Percentiles rank a stretch among this genome's conserved stretches.
phyloP scores from a whole-genome alignment of 164 flowering plant genomes.

The Euptelea pleiosperma region DNA sequence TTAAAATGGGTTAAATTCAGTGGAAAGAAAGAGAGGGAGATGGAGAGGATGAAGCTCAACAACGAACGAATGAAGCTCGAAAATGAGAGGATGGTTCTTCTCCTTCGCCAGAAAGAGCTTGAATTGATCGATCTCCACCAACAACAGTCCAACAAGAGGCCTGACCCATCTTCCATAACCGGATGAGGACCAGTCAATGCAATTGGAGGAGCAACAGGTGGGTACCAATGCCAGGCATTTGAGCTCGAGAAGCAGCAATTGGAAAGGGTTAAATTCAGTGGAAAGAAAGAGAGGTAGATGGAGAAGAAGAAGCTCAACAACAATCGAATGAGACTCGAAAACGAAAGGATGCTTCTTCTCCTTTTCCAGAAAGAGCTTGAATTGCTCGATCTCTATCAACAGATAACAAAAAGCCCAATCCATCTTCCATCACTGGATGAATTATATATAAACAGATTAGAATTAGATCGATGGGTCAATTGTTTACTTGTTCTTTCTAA shows the following conservation, averaged over 20 bases:
- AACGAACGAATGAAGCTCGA: conserved; percentile 50
- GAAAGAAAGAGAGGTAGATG: conserved; percentile 77
- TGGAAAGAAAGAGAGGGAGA: conserved; percentile 72
- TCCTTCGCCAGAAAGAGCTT: conserved; percentile 40
- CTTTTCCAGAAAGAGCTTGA: conserved; percentile 43
- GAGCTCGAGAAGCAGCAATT: conserved; percentile 73
- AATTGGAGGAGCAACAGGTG: conserved; percentile 59
- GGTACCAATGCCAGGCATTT: conserved; percentile 42
- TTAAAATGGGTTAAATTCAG: conserved; percentile 75
- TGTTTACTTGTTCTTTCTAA: no score
- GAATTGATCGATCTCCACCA: conserved; percentile 25
- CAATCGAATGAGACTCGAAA: conserved; percentile 45
- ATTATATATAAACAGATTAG: no score
- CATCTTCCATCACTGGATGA: conserved; percentile 30
- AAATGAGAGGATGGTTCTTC: conserved; percentile 49
- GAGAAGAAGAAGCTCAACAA: conserved; percentile 53
- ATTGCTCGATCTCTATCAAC: conserved; percentile 17
- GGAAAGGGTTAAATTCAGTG: conserved; percentile 71
- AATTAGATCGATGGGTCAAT: no score
- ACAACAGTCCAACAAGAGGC: conserved; percentile 19
- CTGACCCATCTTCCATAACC: conserved; percentile 29
- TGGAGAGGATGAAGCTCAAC: conserved; percentile 52
- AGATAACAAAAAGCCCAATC: conserved; percentile 26
- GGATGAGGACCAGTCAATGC: conserved; percentile 33
- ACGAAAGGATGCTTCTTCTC: conserved; percentile 46